phyloP scores from a whole-genome alignment of 176 grass and related monocot species.

The Otatea glauca region DNA sequence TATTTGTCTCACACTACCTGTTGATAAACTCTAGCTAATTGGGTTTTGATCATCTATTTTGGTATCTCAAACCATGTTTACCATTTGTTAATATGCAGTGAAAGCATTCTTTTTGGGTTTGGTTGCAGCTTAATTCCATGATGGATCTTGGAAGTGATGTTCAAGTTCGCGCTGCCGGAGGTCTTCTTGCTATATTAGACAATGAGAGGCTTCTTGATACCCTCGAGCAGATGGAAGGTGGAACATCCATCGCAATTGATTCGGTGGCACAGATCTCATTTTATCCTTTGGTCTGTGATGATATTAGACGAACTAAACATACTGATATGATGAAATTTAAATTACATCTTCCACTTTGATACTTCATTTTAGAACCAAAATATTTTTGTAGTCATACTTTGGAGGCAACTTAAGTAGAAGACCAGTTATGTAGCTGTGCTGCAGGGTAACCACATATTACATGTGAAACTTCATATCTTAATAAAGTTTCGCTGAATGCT shows the following conservation, averaged over 20 bases:
- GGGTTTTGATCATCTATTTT: background rate
- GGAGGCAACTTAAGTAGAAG: background rate
- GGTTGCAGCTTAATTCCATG: conserved; percentile 97
- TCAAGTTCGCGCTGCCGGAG: conserved; percentile 94
- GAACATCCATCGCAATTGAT: conserved; percentile 84
- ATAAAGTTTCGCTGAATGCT: background rate
- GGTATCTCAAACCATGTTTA: conserved; percentile 18
- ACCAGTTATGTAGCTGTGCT: background rate
- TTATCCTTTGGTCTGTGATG: conserved; percentile 67
- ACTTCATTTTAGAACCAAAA: too few species aligned
- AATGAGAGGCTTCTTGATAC: conserved; percentile 90
- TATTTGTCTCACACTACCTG: background rate
- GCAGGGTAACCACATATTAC: background rate
- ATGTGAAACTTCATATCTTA: background rate
- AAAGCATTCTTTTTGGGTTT: conserved; percentile 30
- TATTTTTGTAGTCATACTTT: conserved; percentile 7
- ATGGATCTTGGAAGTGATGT: conserved; percentile 98
- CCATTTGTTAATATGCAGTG: conserved; percentile 7
- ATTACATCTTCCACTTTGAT: conserved; percentile 21
- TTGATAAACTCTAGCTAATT: conserved; percentile 26
- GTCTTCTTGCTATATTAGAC: conserved; percentile 95
- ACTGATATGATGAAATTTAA: conserved; percentile 26
- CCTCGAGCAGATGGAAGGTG: conserved; percentile 81
- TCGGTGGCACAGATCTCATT: conserved; percentile 89
- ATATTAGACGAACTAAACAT: conserved; percentile 15